These are phyloP conservation scores for Fusarium sp. DNA, from an alignment of 2,329 filamentous ascomycete species.

Conservation along the genomic window DNA sequence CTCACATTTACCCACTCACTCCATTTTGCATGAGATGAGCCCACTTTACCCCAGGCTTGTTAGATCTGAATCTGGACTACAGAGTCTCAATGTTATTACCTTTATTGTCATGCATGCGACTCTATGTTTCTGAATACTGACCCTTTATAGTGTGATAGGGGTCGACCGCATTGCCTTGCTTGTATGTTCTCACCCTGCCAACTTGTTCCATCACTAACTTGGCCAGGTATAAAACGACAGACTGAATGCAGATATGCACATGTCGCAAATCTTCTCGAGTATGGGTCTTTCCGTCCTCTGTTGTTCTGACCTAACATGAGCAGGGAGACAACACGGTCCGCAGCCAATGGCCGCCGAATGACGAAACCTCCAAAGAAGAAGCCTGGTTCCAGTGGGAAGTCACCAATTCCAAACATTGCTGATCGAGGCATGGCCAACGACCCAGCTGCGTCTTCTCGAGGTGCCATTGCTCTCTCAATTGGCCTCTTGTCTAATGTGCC, in stretches of 20 bases:
- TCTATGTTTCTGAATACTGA: conserved; percentile 4
- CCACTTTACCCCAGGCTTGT: conserved; percentile 27
- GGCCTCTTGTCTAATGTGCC: conserved; percentile 79
- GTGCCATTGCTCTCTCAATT: conserved; percentile 66
- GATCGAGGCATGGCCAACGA: conserved; percentile 63
- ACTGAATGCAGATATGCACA: conserved; percentile 81
- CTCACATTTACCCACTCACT: conserved; percentile 3
- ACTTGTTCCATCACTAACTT: conserved; percentile 25
- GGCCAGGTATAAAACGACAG: conserved; percentile 78
- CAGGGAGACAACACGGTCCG: conserved; percentile 69
- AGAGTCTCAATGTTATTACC: not conserved
- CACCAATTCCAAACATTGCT: conserved; percentile 65
- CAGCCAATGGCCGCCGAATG: conserved; percentile 66
- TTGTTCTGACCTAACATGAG: conserved; percentile 24
- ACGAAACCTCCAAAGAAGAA: conserved; percentile 70
- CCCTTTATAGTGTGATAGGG: conserved; percentile 75
- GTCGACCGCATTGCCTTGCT: conserved; percentile 75
- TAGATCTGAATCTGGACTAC: conserved; percentile 12
- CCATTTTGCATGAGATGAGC: conserved; percentile 22
- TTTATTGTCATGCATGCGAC: not conserved
- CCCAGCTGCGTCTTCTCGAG: conserved; percentile 59
- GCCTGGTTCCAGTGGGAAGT: conserved; percentile 51
- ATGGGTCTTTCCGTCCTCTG: conserved; percentile 49
- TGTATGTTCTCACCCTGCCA: conserved; percentile 58
- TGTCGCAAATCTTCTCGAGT: conserved; percentile 83